Conservation (phyloP, 2,329 filamentous ascomycete genomes). For the Arachnopeziza araneosa region DNA sequence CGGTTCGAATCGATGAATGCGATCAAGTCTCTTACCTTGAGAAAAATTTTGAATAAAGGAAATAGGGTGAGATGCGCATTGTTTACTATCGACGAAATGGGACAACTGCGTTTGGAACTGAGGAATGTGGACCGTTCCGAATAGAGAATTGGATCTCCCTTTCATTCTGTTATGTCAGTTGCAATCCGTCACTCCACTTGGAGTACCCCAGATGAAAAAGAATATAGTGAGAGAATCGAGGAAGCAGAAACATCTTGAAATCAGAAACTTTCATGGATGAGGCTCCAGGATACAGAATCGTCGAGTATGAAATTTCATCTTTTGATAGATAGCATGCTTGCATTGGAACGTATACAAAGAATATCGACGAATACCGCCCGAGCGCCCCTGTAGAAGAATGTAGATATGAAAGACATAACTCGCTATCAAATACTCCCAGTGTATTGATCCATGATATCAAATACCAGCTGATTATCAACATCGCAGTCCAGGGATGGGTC, state of each 20-base stretch:
- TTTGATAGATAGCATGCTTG: background rate
- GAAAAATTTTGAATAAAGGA: background rate
- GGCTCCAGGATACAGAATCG: background rate
- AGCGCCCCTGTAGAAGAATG: background rate
- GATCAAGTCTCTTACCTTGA: background rate
- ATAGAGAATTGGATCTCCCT: constrained; percentile 6
- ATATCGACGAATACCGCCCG: background rate
- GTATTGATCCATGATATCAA: constrained; percentile 41
- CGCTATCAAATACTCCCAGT: constrained; percentile 15
- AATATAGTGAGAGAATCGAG: background rate
- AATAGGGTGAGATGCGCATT: background rate
- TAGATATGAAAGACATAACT: constrained; percentile 8
- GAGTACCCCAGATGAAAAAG: background rate
- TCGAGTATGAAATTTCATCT: background rate
- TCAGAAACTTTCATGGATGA: too few relatives aligned
- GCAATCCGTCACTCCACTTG: background rate
- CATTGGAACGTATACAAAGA: constrained; percentile 2
- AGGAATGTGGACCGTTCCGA: constrained; percentile 11
- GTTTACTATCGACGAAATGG: constrained; percentile 1
- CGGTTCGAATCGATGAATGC: background rate
- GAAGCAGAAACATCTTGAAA: background rate
- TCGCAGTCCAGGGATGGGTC: constrained; percentile 34
- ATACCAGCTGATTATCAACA: constrained; percentile 38
- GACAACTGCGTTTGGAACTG: background rate
- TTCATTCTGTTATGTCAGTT: background rate